Evolutionary conservation across 169 alveolate species (phyloP).

Genomic region (Plasmodium chabaudi): DNA sequence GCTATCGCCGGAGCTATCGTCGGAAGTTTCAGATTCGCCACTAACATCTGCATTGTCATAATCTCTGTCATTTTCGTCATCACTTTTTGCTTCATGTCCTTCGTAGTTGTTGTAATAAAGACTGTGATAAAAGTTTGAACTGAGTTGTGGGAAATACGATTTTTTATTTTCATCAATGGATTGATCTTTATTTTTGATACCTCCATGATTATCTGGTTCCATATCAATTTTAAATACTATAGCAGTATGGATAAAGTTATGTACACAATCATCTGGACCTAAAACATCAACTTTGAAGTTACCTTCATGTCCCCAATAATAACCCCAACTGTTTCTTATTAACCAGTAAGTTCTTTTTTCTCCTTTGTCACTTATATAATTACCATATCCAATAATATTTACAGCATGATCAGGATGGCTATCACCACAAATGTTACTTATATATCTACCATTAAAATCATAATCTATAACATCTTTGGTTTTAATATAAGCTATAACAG

Average conservation of each 20-base stretch:
- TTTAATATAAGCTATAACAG: constrained; percentile 75
- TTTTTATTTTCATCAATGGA: background rate
- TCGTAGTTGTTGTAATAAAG: constrained; percentile 15
- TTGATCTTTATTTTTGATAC: background rate
- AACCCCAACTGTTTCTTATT: constrained; percentile 74
- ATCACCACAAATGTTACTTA: constrained; percentile 69
- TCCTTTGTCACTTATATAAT: constrained; percentile 30
- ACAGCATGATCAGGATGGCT: constrained; percentile 70
- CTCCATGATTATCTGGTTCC: background rate
- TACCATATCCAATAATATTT: constrained; percentile 78
- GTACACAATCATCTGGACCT: constrained; percentile 38
- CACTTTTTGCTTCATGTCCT: background rate
- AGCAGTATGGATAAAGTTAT: constrained; percentile 41
- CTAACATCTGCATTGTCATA: background rate
- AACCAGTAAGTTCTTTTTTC: constrained; percentile 70
- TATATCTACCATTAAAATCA: constrained; percentile 74
- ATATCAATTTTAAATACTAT: constrained; percentile 43
- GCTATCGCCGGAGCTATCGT: too few species aligned
- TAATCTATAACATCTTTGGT: constrained; percentile 54
- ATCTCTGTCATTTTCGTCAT: background rate
- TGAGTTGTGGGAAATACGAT: constrained; percentile 5
- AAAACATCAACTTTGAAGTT: constrained; percentile 64
- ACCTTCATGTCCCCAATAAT: constrained; percentile 77
- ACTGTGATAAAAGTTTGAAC: constrained; percentile 13
- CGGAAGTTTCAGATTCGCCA: background rate